phyloP scores from a whole-genome alignment of 78 protist species.

The Tieghemostelium lacteum region DNA sequence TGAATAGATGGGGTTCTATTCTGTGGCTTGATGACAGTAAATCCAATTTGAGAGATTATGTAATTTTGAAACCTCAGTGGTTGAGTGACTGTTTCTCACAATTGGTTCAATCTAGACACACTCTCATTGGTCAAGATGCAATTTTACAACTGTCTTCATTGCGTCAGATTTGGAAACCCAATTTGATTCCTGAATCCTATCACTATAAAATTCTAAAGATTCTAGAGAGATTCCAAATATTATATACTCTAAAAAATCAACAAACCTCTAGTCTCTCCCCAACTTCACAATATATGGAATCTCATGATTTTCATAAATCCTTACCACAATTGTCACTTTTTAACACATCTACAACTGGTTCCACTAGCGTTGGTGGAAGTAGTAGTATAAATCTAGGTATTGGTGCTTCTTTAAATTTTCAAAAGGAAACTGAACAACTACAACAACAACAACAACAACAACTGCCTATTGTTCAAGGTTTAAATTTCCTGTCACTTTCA shows the following conservation, averaged over 20 bases:
- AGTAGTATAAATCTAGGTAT: neutral
- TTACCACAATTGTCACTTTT: too few species aligned
- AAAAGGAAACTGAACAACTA: too few species aligned
- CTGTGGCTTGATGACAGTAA: constrained; percentile 71
- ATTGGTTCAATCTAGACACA: constrained; percentile 21
- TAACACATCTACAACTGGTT: neutral
- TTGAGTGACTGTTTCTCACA: constrained; percentile 62
- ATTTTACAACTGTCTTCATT: constrained; percentile 7
- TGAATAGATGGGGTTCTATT: constrained; percentile 72
- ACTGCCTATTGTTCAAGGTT: neutral
- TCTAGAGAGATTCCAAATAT: constrained; percentile 31
- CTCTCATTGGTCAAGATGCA: constrained; percentile 21
- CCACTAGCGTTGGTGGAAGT: neutral
- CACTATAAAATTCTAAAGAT: constrained; percentile 40
- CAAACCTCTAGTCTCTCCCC: neutral
- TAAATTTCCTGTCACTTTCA: too few species aligned
- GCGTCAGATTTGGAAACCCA: constrained; percentile 40
- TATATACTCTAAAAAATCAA: constrained; percentile 38
- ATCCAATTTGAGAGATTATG: constrained; percentile 27
- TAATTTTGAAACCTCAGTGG: constrained; percentile 65
- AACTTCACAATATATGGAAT: too few species aligned
- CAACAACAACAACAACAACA: neutral
- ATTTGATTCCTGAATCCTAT: constrained; percentile 33
- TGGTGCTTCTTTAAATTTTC: too few species aligned
- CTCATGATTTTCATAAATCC: too few species aligned